These are phyloP conservation scores for Aspergillus coremiiformis DNA, from an alignment of 495 filamentous ascomycete species.

Conservation along the genomic window DNA sequence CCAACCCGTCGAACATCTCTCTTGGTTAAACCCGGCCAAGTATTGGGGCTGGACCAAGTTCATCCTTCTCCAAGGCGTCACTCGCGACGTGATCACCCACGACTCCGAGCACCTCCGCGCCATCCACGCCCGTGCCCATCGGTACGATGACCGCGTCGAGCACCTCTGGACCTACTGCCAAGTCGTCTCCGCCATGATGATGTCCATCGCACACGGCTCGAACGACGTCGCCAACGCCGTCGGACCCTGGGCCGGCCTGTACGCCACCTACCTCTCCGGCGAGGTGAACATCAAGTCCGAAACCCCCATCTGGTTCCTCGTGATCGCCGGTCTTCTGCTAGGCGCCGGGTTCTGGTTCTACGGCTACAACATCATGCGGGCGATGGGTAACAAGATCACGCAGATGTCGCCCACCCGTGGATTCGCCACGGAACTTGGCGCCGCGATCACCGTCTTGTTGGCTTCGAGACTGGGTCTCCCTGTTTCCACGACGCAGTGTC, in stretches of 20 bases:
- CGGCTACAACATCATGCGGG: constrained; percentile 64
- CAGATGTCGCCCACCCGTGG: constrained; percentile 61
- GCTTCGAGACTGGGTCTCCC: constrained; percentile 48
- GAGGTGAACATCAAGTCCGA: constrained; percentile 36
- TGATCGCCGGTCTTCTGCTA: constrained; percentile 49
- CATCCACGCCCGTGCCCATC: constrained; percentile 52
- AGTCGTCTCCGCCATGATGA: constrained; percentile 58
- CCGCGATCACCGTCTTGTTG: constrained; percentile 61
- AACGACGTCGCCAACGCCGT: constrained; percentile 70
- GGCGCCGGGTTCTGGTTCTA: constrained; percentile 62
- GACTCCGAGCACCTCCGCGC: constrained; percentile 40
- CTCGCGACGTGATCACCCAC: constrained; percentile 50
- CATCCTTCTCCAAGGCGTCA: constrained; percentile 50
- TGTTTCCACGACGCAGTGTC: constrained; percentile 35
- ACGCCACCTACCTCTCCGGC: constrained; percentile 45
- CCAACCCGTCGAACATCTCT: constrained; percentile 23
- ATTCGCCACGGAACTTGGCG: constrained; percentile 62
- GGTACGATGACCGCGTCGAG: constrained; percentile 65
- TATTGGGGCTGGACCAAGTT: constrained; percentile 38
- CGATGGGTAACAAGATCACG: constrained; percentile 63
- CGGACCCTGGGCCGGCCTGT: constrained; percentile 60
- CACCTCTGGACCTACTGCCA: constrained; percentile 66
- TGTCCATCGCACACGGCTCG: constrained; percentile 67
- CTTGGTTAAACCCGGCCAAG: constrained; percentile 27
- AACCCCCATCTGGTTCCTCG: constrained; percentile 62